Evolutionary conservation across 2,329 filamentous ascomycete genomes (phyloP), one percentile per base, ranked within the genome.

Genomic region (Thermoascus crustaceus): DNA sequence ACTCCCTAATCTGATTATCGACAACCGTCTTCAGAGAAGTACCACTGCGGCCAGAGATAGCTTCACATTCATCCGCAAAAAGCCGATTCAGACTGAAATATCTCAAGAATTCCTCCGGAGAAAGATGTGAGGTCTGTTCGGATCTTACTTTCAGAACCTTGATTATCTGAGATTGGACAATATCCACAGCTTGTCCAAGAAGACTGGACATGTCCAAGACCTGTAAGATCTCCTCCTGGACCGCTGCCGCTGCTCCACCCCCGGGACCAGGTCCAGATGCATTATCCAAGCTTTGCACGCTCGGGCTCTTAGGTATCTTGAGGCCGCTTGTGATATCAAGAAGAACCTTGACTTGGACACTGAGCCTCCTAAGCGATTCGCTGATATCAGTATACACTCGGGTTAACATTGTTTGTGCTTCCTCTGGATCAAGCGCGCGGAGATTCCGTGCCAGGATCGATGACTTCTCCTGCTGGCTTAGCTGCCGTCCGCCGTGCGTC

Each of bases 271-370:
- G 27, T 10, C 30, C 50, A 20, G 46, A 45, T n/a, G 37, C 57
- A 14, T 60, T 60, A 32, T 71, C 67, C 25, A 69, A 57, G 10
- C 53, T 64, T 23, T 64, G 58, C 3, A 56, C 40, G 27, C 59
- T 61, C 2, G 67, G 71, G 40, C 69, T 73, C 43, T 60, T 61
- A 9, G 64, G 57, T 9, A 61, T 63, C 20, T 67, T 57, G 22
- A 67, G 44, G 14, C 61, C 61, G 55, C 87, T 94, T 1, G 88
- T 91, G 13, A 94, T 84, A 58, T 98, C 91, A 7, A 98, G 71
- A n/a, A 98, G 64, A 7, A 96, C 80, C 58, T 98, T 98, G 37
- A 91, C 83, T 56, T 96, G 89, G 0, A 86, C 88, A 11, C 85
- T 86, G 5, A 95, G 67, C 50, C 91, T 75, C 38, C 91, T 74